Evolutionary conservation across 1,139 yeast species (phyloP).

Genomic region (Nakaseomyces kungkrabaensis): DNA sequence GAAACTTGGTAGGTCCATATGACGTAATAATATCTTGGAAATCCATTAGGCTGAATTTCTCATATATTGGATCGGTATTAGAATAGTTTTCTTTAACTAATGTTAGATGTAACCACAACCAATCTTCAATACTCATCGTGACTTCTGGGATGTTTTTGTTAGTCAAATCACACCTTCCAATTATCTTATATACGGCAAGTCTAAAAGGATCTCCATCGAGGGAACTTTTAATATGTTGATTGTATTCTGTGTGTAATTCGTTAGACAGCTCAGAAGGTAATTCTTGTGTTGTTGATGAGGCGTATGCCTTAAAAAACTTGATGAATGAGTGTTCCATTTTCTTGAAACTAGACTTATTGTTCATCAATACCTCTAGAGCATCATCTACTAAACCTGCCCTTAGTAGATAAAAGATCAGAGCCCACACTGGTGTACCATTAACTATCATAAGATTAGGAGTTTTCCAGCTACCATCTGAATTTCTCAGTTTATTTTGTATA

Average conservation of each 20-base stretch:
- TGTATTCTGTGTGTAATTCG: conserved; percentile 69
- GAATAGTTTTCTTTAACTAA: conserved; percentile 51
- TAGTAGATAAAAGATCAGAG: conserved; percentile 68
- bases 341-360: conserved; percentile 52
- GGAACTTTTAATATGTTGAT: conserved; percentile 68
- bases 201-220: conserved; percentile 79
- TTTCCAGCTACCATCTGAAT: conserved; percentile 37
- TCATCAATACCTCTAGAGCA: conserved; percentile 52
- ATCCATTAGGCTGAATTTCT: conserved; percentile 61
- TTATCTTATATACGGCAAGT: conserved; percentile 78
- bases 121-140: conserved; percentile 80
- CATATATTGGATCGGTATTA: conserved; percentile 47
- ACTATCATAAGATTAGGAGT: conserved; percentile 46
- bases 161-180: conserved; percentile 74
- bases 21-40: conserved; percentile 63
- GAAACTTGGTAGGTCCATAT: conserved; percentile 67
- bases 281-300: conserved; percentile 41
- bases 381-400: conserved; percentile 78
- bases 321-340: conserved; percentile 84
- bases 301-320: conserved; percentile 62
- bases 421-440: conserved; percentile 90
- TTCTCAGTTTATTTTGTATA: conserved; percentile 41
- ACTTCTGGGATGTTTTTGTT: conserved; percentile 71
- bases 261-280: conserved; percentile 63
- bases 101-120: conserved; percentile 91